These are phyloP conservation scores for Apodospora peruviana DNA, from an alignment of 495 filamentous ascomycete genomes.

Conservation along the genomic window DNA sequence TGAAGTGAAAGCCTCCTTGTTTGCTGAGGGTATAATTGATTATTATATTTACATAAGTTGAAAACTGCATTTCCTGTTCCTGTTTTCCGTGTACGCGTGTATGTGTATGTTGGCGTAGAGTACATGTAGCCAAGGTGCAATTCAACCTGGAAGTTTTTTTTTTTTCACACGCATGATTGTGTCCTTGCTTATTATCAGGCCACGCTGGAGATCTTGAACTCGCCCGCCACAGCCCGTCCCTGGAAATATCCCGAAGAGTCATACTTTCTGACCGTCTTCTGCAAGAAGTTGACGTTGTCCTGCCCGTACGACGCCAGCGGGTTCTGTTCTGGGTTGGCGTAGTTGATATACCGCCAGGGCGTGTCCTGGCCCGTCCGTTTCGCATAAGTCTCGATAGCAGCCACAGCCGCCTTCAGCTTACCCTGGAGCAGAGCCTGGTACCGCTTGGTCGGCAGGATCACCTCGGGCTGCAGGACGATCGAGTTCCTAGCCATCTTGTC, in stretches of 20 bases:
- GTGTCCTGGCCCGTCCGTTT: slow-evolving; percentile 18
- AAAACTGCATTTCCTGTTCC: too few species aligned
- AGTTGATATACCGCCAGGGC: slow-evolving; percentile 34
- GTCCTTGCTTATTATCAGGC: too few species aligned
- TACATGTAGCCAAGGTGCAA: too few species aligned
- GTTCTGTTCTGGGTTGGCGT: slow-evolving; percentile 31
- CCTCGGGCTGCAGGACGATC: slow-evolving; percentile 3
- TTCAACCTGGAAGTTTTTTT: too few species aligned
- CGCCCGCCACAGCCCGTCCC: slow-evolving; percentile 6
- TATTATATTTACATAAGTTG: too few species aligned
- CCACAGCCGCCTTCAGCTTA: slow-evolving; percentile 1
- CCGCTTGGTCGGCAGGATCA: not conserved
- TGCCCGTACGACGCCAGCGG: slow-evolving; percentile 16
- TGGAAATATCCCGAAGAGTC: slow-evolving; percentile 14
- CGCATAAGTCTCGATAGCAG: slow-evolving; percentile 12
- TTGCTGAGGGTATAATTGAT: too few species aligned
- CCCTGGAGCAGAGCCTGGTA: not conserved
- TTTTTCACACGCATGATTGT: too few species aligned
- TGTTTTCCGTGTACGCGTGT: too few species aligned
- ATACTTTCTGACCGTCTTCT: slow-evolving; percentile 9
- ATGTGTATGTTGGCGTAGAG: too few species aligned
- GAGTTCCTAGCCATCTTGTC: not conserved
- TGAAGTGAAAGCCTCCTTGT: too few species aligned
- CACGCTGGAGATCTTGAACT: slow-evolving; percentile 17
- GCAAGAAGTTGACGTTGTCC: slow-evolving; percentile 12